phyloP scores from a whole-genome alignment of 2,329 filamentous ascomycete genomes.

The Dactylella cylindrospora region DNA sequence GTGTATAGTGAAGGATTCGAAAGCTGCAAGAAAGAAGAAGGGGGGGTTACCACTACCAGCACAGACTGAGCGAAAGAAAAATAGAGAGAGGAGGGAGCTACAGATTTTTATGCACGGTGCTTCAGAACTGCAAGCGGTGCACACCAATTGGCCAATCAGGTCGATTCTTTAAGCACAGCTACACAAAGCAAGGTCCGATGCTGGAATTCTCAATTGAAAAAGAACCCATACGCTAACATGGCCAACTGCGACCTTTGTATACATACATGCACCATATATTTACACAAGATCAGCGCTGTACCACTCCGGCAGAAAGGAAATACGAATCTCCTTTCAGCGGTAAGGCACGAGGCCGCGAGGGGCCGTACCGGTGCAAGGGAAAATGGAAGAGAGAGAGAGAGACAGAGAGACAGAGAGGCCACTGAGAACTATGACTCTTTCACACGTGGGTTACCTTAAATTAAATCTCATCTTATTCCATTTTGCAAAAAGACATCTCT shows the following conservation, averaged over 20 bases:
- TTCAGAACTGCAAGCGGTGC: constrained; percentile 23
- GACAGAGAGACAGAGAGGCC: constrained; percentile 1
- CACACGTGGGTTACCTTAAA: constrained; percentile 14
- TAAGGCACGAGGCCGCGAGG: no score
- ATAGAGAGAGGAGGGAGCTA: not conserved
- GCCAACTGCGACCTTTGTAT: not conserved
- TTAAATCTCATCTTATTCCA: not conserved
- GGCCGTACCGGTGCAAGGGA: no score
- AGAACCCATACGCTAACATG: not conserved
- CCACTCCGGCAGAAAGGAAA: not conserved
- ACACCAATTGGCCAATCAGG: constrained; percentile 14
- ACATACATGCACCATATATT: not conserved
- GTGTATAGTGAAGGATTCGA: not conserved
- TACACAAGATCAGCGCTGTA: not conserved
- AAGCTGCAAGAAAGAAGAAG: not conserved
- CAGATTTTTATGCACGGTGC: not conserved
- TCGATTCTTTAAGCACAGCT: not conserved
- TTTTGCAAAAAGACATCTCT: no score
- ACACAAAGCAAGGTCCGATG: no score
- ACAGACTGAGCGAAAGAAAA: not conserved
- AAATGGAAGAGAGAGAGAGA: no score
- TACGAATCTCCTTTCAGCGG: not conserved
- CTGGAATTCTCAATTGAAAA: no score
- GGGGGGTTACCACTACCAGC: not conserved
- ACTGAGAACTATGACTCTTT: constrained; percentile 15